Conservation (phyloP, 495 filamentous ascomycete species). For the Aspergillus sclerotioniger region DNA sequence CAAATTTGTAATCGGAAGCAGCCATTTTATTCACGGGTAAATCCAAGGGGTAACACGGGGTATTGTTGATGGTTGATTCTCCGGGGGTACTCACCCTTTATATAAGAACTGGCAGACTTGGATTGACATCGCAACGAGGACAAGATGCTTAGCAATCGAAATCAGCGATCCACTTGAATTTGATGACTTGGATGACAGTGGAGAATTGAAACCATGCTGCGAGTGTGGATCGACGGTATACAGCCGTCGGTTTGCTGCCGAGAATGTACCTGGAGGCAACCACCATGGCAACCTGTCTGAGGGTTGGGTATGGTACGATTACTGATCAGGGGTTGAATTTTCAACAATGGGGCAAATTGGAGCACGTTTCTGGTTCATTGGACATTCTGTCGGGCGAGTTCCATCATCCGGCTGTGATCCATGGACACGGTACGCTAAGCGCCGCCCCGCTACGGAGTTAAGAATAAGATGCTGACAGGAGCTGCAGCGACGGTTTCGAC, state of each 20-base stretch:
- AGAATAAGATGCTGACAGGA: conserved; percentile 6
- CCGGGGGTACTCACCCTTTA: conserved; percentile 7
- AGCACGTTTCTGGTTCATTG: too few relatives aligned
- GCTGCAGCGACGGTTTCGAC: too few relatives aligned
- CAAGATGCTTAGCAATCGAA: conserved; percentile 4
- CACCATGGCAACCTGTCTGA: too few relatives aligned
- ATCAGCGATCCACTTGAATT: neutral
- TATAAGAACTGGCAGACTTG: too few relatives aligned
- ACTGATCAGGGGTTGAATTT: neutral
- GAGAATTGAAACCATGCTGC: neutral
- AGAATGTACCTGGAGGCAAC: too few relatives aligned
- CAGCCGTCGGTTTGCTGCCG: too few relatives aligned
- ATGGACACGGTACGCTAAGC: neutral
- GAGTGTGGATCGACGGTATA: too few relatives aligned
- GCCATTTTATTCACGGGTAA: neutral
- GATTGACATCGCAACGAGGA: neutral
- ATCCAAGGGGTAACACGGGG: too few relatives aligned
- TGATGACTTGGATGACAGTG: neutral
- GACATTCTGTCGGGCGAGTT: neutral
- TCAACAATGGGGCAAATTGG: too few relatives aligned
- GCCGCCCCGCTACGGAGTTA: conserved; percentile 3
- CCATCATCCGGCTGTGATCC: neutral
- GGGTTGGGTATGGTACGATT: too few relatives aligned
- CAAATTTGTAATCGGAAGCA: conserved; percentile 53
- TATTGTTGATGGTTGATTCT: neutral